These are phyloP conservation scores for Suillus hirtellus DNA, from an alignment of 768 basidiomycete species.

Conservation along the genomic window DNA sequence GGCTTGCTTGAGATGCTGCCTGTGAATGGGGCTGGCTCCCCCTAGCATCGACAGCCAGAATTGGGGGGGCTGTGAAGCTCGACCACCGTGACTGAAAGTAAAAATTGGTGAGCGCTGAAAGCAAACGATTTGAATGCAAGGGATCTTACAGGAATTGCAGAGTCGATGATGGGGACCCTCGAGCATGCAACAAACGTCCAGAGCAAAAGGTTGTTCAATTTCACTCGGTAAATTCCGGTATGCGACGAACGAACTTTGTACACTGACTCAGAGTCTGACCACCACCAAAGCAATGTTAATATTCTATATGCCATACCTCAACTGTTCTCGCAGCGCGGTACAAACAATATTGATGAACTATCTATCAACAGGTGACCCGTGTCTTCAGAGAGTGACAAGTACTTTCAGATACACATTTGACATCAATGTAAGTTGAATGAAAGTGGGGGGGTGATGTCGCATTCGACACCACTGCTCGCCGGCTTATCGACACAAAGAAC, in stretches of 20 bases:
- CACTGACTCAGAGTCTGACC: neutral
- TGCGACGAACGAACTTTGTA: neutral
- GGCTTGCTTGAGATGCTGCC: constrained; percentile 50
- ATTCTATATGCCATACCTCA: neutral
- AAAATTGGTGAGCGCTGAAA: neutral
- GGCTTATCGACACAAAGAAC: neutral
- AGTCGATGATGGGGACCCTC: constrained; percentile 2
- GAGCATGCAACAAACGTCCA: neutral
- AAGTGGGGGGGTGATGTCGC: neutral
- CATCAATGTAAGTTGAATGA: neutral
- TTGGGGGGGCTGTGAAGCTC: constrained; percentile 35
- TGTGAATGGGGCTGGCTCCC: constrained; percentile 56
- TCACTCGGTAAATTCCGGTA: neutral
- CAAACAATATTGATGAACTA: neutral
- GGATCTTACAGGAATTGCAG: neutral
- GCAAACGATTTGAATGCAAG: neutral
- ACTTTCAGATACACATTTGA: neutral
- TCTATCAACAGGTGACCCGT: neutral
- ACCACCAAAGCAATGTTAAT: neutral
- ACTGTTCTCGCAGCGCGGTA: neutral
- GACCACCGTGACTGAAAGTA: constrained; percentile 35
- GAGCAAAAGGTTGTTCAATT: constrained; percentile 3
- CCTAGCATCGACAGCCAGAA: constrained; percentile 74
- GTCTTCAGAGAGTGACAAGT: neutral
- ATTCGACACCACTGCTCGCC: neutral